These are phyloP conservation scores for Microbotryum intermedium DNA, from an alignment of 1,284 basidiomycete genomes.

Conservation along the genomic window DNA sequence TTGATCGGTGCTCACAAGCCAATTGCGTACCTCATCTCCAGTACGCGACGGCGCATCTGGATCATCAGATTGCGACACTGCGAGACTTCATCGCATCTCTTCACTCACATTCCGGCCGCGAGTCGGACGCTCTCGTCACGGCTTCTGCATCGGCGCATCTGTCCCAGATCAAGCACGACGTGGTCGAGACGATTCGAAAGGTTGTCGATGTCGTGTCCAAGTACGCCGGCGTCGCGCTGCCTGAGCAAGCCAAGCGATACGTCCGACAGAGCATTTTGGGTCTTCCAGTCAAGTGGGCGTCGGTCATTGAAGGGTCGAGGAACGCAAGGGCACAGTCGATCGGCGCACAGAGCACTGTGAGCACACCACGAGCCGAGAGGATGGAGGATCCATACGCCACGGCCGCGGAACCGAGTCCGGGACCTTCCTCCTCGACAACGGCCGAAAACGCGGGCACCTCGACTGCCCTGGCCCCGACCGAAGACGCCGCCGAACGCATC, in stretches of 20 bases:
- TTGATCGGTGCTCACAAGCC: background rate
- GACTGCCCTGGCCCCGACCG: constrained; percentile 46
- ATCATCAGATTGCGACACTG: constrained; percentile 73
- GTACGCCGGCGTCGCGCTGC: constrained; percentile 73
- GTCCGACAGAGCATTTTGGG: constrained; percentile 73
- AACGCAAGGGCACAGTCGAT: background rate
- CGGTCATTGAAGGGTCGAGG: constrained; percentile 30
- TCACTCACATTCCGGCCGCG: constrained; percentile 37
- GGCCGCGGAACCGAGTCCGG: background rate
- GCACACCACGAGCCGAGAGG: constrained; percentile 19
- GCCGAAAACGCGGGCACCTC: constrained; percentile 5
- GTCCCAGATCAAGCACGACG: constrained; percentile 63
- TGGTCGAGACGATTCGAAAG: constrained; percentile 75
- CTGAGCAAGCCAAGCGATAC: constrained; percentile 66
- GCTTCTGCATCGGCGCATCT: constrained; percentile 57
- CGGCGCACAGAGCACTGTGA: constrained; percentile 9
- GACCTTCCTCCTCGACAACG: too few species aligned
- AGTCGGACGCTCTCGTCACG: constrained; percentile 44
- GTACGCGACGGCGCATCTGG: constrained; percentile 81
- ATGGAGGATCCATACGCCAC: constrained; percentile 5
- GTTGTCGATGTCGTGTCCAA: constrained; percentile 80
- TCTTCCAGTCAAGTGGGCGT: constrained; percentile 70
- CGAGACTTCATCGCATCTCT: constrained; percentile 69
- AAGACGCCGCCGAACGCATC: constrained; percentile 65
- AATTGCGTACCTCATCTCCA: constrained; percentile 35